Evolutionary conservation across 345 rosid species (phyloP).

Genomic region (Euphorbia pulcherrima): DNA sequence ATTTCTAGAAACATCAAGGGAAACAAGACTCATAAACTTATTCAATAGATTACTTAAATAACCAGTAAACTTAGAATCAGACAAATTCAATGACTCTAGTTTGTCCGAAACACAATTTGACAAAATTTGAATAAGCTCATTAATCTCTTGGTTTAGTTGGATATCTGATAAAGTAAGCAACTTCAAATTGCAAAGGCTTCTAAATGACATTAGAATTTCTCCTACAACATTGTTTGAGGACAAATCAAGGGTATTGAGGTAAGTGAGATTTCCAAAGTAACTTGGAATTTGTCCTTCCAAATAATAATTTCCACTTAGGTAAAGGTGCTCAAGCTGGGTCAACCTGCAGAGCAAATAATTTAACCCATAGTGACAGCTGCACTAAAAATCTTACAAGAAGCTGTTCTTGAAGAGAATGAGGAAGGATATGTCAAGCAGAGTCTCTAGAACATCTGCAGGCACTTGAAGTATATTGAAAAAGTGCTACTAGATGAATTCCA

Average conservation of each 20-base stretch:
- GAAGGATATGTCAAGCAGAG: no score
- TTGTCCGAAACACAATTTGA: constrained; percentile 4
- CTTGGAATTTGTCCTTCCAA: constrained; percentile 22
- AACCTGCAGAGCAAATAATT: constrained; percentile 15
- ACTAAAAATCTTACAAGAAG: no score
- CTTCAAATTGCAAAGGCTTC: constrained; percentile 16
- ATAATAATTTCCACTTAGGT: constrained; percentile 8
- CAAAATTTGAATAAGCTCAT: not conserved
- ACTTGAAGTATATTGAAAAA: no score
- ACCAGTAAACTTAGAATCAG: constrained; percentile 10
- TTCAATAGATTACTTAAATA: constrained; percentile 9
- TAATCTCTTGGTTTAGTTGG: not conserved
- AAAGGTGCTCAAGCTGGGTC: constrained; percentile 13
- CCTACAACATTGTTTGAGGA: constrained; percentile 1
- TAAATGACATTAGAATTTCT: constrained; percentile 14
- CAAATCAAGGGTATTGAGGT: constrained; percentile 6
- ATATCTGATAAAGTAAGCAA: not conserved
- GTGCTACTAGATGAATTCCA: no score
- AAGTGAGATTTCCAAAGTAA: constrained; percentile 16
- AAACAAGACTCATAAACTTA: constrained; percentile 6
- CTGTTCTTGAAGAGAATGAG: no score
- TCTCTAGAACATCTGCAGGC: no score
- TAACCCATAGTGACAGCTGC: not conserved
- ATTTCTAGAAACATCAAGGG: constrained; percentile 18
- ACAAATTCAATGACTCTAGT: no score